Conservation (phyloP, 352 stramenopile genomes). For the Phytophthora pini region DNA sequence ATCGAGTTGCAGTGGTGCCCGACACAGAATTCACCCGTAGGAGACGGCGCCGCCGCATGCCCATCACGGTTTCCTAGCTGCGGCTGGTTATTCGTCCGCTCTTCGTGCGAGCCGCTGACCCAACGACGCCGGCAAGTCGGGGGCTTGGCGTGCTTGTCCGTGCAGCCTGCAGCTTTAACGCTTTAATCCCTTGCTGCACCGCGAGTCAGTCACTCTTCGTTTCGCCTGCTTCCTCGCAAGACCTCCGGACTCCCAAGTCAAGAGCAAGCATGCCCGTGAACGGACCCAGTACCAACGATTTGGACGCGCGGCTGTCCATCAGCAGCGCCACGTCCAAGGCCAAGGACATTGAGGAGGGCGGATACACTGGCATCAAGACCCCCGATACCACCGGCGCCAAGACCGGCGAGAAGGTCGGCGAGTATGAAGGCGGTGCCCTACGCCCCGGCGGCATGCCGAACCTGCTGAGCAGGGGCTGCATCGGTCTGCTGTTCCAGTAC, state of each 20-base stretch:
- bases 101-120: slow-evolving; percentile 15
- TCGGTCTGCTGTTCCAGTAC: slow-evolving; percentile 62
- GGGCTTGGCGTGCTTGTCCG: slow-evolving; percentile 13
- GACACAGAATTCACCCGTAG: slow-evolving; percentile 17
- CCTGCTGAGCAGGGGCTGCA: slow-evolving; percentile 36
- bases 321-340: slow-evolving; percentile 33
- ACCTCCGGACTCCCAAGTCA: slow-evolving; percentile 5
- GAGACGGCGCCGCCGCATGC: slow-evolving; percentile 17
- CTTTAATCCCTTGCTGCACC: slow-evolving; percentile 15
- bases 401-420: slow-evolving; percentile 13
- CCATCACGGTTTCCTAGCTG: slow-evolving; percentile 27
- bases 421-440: slow-evolving; percentile 50
- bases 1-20: slow-evolving; percentile 23
- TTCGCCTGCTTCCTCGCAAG: slow-evolving; percentile 31
- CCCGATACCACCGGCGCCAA: slow-evolving; percentile 22
- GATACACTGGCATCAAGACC: slow-evolving; percentile 40
- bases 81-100: slow-evolving; percentile 24
- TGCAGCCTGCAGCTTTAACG: slow-evolving; percentile 14
- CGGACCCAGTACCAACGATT: slow-evolving; percentile 21
- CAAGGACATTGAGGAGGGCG: slow-evolving; percentile 36
- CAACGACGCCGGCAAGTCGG: neutral
- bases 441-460: slow-evolving; percentile 44
- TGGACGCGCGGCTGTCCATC: slow-evolving; percentile 46
- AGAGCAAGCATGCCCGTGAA: slow-evolving; percentile 20
- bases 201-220: slow-evolving; percentile 23